phyloP scores from a whole-genome alignment of 1,284 basidiomycete species.

The Ceratobasidium sp. region DNA sequence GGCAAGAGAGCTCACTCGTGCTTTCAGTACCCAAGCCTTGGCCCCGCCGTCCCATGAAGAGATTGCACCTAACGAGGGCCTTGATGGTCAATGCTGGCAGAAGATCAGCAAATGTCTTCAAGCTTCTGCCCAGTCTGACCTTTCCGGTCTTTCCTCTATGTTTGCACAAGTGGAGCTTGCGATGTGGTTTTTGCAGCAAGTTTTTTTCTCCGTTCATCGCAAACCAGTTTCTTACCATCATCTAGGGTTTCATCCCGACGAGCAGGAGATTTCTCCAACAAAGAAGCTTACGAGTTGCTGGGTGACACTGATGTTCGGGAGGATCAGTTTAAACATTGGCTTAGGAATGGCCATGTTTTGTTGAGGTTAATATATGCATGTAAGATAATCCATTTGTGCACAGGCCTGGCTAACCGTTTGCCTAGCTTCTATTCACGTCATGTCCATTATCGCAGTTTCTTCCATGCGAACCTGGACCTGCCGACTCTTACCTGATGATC shows the following conservation, averaged over 20 bases:
- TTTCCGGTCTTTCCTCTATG: slow-evolving; percentile 2
- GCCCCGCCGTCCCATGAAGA: too few relatives aligned
- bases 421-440: background rate
- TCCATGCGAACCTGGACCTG: background rate
- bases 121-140: background rate
- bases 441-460: background rate
- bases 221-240: background rate
- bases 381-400: background rate
- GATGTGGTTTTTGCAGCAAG: background rate
- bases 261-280: background rate
- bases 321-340: background rate
- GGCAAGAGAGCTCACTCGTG: too few relatives aligned
- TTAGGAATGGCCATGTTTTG: background rate
- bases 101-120: background rate
- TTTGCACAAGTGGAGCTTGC: background rate
- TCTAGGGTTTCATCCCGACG: background rate
- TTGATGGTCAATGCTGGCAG: background rate
- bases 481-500: background rate
- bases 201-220: background rate
- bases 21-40: too few relatives aligned
- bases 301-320: background rate
- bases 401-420: background rate
- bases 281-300: background rate
- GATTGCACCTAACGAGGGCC: background rate
- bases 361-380: slow-evolving; percentile 1